These are phyloP conservation scores for Neofusicoccum sp. DNA, from an alignment of 2,329 filamentous ascomycete genomes.

Conservation along the genomic window DNA sequence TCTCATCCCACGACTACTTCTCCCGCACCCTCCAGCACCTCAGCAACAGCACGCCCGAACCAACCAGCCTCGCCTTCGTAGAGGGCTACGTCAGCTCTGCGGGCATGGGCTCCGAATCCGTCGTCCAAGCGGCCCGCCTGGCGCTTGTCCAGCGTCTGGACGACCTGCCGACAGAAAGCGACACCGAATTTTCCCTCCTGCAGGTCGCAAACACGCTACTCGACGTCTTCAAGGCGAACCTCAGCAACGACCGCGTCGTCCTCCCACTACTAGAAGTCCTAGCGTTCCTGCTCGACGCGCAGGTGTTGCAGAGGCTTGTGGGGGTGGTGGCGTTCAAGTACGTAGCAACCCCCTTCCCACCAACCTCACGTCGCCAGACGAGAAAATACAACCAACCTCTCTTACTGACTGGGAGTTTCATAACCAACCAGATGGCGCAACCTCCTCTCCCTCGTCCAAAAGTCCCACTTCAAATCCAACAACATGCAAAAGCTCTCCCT, in stretches of 20 bases:
- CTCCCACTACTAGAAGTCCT: conserved; percentile 75
- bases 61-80: conserved; percentile 49
- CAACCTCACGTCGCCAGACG: neutral
- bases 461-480: conserved; percentile 76
- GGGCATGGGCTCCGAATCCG: conserved; percentile 73
- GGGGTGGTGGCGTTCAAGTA: conserved; percentile 56
- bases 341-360: conserved; percentile 23
- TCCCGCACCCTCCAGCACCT: conserved; percentile 44
- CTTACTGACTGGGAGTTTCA: neutral
- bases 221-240: conserved; percentile 29
- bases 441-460: conserved; percentile 71
- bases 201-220: conserved; percentile 29
- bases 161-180: conserved; percentile 23
- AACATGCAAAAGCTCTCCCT: conserved; percentile 80
- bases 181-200: conserved; percentile 26
- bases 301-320: conserved; percentile 40
- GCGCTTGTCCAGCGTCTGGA: conserved; percentile 55
- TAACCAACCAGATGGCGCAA: conserved; percentile 48
- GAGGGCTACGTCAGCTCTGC: conserved; percentile 70
- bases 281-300: conserved; percentile 63
- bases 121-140: conserved; percentile 66
- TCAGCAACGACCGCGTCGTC: conserved; percentile 64
- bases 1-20: conserved; percentile 63
- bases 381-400: neutral
- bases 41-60: neutral